phyloP scores from a whole-genome alignment of 1,284 basidiomycete species.

The Pseudozyma thailandica region DNA sequence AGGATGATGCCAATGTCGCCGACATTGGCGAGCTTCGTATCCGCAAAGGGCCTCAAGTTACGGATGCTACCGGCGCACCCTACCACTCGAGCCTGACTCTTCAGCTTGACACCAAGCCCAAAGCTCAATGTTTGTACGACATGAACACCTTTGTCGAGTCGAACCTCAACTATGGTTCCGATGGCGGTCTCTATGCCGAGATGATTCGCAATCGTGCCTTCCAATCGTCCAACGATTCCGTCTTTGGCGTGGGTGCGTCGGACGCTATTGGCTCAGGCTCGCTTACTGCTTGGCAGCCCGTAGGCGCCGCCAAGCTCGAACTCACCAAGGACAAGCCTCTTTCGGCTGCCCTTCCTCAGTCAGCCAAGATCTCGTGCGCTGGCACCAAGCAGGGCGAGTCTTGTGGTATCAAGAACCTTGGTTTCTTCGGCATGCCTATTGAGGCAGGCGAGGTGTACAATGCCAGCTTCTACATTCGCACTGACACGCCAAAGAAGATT shows the following conservation, averaged over 20 bases:
- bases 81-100: constrained; percentile 3
- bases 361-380: constrained; percentile 39
- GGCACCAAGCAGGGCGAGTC: constrained; percentile 3
- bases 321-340: constrained; percentile 35
- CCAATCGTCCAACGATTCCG: constrained; percentile 31
- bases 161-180: constrained; percentile 55
- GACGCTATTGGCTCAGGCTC: constrained; percentile 44
- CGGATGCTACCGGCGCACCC: constrained; percentile 12
- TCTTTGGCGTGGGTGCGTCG: constrained; percentile 19
- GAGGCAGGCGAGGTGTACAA: constrained; percentile 32
- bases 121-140: constrained; percentile 46
- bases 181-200: constrained; percentile 57
- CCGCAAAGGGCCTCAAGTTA: constrained; percentile 21
- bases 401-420: constrained; percentile 50
- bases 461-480: constrained; percentile 53
- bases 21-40: neutral
- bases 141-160: constrained; percentile 53
- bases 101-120: constrained; percentile 24
- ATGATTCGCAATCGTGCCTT: constrained; percentile 58
- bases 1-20: neutral
- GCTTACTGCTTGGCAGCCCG: constrained; percentile 36
- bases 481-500: constrained; percentile 23
- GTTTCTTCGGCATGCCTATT: constrained; percentile 56
- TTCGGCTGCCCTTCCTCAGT: constrained; percentile 48
- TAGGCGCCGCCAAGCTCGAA: constrained; percentile 27